Conservation (phyloP, 2,329 filamentous ascomycete species). For the Capronia americana region DNA sequence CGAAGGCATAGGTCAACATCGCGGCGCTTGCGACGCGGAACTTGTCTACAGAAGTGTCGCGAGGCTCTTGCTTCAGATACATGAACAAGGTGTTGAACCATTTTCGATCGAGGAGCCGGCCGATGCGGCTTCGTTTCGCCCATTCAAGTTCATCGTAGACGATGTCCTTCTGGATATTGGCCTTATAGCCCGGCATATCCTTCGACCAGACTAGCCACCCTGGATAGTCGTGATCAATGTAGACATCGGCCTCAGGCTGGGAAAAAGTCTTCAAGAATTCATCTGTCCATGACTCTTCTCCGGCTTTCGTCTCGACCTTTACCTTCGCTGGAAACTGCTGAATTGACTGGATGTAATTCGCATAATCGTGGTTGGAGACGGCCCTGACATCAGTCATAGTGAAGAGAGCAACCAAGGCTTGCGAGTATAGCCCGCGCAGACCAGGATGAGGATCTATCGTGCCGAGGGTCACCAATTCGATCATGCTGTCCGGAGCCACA, state of each 20-base stretch:
- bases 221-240: constrained; percentile 88
- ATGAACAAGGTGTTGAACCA: constrained; percentile 91
- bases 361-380: constrained; percentile 83
- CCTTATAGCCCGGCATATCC: constrained; percentile 78
- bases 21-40: constrained; percentile 90
- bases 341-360: constrained; percentile 81
- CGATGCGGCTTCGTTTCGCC: constrained; percentile 77
- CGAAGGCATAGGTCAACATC: constrained; percentile 86
- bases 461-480: constrained; percentile 81
- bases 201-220: constrained; percentile 98
- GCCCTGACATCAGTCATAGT: constrained; percentile 87
- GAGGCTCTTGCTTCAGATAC: constrained; percentile 94
- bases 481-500: constrained; percentile 79
- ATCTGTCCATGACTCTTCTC: constrained; percentile 78
- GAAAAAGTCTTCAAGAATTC: constrained; percentile 80
- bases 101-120: constrained; percentile 75
- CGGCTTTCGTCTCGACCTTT: constrained; percentile 72
- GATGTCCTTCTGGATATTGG: constrained; percentile 70
- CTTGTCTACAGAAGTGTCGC: constrained; percentile 78
- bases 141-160: constrained; percentile 82
- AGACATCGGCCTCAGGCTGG: constrained; percentile 79
- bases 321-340: constrained; percentile 80
- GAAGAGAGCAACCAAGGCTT: constrained; percentile 79
- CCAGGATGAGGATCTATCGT: constrained; percentile 90
- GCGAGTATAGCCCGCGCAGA: constrained; percentile 79